These are phyloP conservation scores for Ambrosiella beaveri DNA, from an alignment of 2,329 filamentous ascomycete species.

Conservation along the genomic window DNA sequence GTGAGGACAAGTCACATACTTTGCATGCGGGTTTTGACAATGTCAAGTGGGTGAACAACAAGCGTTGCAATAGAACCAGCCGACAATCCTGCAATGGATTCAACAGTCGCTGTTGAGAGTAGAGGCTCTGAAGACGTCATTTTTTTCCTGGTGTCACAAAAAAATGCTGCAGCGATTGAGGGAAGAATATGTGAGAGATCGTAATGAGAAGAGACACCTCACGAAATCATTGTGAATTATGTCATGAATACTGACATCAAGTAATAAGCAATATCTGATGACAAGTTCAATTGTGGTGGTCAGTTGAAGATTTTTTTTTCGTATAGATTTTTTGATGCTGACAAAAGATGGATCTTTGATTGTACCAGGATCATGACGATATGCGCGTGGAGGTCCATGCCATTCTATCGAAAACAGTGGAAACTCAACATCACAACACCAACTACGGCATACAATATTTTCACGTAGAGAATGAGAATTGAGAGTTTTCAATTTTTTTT, in stretches of 20 bases:
- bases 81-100: slow-evolving; percentile 76
- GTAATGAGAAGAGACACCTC: not conserved
- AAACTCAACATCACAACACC: too few relatives aligned
- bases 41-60: slow-evolving; percentile 78
- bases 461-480: too few relatives aligned
- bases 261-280: too few relatives aligned
- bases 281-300: too few relatives aligned
- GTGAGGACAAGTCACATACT: slow-evolving; percentile 30
- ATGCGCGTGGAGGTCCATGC: too few relatives aligned
- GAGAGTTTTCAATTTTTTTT: not conserved
- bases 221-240: not conserved
- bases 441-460: too few relatives aligned
- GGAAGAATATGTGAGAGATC: not conserved
- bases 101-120: slow-evolving; percentile 49
- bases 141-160: not conserved
- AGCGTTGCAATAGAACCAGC: slow-evolving; percentile 78
- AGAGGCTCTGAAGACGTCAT: not conserved
- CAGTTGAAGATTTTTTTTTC: too few relatives aligned
- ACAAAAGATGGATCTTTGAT: too few relatives aligned
- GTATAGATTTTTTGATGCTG: too few relatives aligned
- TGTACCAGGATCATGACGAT: too few relatives aligned
- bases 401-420: too few relatives aligned
- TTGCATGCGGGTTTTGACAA: slow-evolving; percentile 92
- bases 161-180: not conserved
- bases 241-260: too few relatives aligned